phyloP scores from a whole-genome alignment of 345 rosid genomes.

The Geranium brycei region DNA sequence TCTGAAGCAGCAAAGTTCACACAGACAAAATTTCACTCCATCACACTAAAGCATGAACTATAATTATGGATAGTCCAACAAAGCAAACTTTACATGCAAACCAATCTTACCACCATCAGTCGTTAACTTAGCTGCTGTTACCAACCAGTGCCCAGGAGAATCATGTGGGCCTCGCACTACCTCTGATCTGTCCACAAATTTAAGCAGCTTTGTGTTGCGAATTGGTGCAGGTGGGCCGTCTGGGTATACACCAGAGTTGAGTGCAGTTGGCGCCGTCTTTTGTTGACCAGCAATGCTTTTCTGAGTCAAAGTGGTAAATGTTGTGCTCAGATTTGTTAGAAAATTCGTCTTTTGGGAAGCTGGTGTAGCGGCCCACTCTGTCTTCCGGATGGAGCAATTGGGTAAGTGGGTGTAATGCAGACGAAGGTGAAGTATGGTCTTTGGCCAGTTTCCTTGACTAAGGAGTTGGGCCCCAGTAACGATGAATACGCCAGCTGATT shows the following conservation, averaged over 20 bases:
- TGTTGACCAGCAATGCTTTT: slow-evolving; percentile 18
- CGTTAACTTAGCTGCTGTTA: slow-evolving; percentile 48
- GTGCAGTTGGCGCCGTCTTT: slow-evolving; percentile 38
- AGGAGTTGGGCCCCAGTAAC: slow-evolving; percentile 60
- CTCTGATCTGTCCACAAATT: slow-evolving; percentile 50
- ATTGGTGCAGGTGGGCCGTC: slow-evolving; percentile 51
- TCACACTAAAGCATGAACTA: not conserved
- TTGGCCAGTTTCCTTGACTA: slow-evolving; percentile 52
- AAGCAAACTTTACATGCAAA: slow-evolving; percentile 50
- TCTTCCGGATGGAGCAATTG: slow-evolving; percentile 40
- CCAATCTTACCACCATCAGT: slow-evolving; percentile 52
- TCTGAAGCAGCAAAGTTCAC: not conserved
- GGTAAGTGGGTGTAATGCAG: slow-evolving; percentile 42
- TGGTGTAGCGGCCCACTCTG: slow-evolving; percentile 41
- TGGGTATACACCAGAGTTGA: slow-evolving; percentile 55
- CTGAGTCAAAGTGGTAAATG: slow-evolving; percentile 43
- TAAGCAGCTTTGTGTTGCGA: slow-evolving; percentile 36
- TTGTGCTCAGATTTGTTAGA: slow-evolving; percentile 49
- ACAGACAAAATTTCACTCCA: not conserved
- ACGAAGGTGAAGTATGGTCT: slow-evolving; percentile 49
- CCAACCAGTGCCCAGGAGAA: slow-evolving; percentile 67
- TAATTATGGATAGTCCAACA: slow-evolving; percentile 36
- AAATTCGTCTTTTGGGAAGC: slow-evolving; percentile 31
- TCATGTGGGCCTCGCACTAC: slow-evolving; percentile 53
- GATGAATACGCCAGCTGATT: slow-evolving; percentile 33